phyloP scores from a whole-genome alignment of 2,329 filamentous ascomycete species.

The Pyricularia grisea region DNA sequence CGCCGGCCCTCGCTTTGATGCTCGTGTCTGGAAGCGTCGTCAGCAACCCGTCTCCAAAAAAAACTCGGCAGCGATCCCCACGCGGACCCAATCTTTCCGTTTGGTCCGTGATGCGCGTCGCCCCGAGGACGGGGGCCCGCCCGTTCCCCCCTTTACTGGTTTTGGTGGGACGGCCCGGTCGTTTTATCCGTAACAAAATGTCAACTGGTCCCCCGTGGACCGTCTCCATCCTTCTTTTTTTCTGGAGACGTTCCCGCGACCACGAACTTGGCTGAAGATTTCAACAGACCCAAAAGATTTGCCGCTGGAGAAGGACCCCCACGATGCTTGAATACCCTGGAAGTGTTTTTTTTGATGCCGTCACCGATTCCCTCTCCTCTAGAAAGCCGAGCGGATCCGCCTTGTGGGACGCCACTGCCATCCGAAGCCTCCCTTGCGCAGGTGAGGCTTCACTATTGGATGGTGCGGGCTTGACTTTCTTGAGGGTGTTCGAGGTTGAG shows the following conservation, averaged over 20 bases:
- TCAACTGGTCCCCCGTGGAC: not conserved
- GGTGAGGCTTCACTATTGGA: not conserved
- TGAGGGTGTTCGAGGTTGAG: not conserved
- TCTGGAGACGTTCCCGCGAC: not conserved
- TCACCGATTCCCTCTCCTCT: not conserved
- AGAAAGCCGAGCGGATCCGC: not conserved
- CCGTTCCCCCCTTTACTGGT: not conserved
- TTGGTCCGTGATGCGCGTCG: not conserved
- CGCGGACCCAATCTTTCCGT: not conserved
- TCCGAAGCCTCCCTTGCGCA: not conserved
- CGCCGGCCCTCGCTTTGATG: not conserved
- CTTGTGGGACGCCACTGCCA: slow-evolving; percentile 1
- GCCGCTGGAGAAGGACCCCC: not conserved
- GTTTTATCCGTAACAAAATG: not conserved
- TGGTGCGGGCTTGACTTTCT: not conserved
- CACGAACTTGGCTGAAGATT: not conserved
- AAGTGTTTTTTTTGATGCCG: not conserved
- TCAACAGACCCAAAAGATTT: not conserved
- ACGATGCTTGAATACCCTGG: not conserved
- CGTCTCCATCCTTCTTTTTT: not conserved
- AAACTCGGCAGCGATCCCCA: not conserved
- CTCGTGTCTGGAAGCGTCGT: not conserved
- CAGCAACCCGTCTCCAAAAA: not conserved
- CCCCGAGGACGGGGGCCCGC: not conserved
- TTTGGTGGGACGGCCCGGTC: not conserved